Evolutionary conservation across 2,329 filamentous ascomycete genomes (phyloP), one percentile per base, ranked within the genome.

Genomic region (Xylariaceae sp.): DNA sequence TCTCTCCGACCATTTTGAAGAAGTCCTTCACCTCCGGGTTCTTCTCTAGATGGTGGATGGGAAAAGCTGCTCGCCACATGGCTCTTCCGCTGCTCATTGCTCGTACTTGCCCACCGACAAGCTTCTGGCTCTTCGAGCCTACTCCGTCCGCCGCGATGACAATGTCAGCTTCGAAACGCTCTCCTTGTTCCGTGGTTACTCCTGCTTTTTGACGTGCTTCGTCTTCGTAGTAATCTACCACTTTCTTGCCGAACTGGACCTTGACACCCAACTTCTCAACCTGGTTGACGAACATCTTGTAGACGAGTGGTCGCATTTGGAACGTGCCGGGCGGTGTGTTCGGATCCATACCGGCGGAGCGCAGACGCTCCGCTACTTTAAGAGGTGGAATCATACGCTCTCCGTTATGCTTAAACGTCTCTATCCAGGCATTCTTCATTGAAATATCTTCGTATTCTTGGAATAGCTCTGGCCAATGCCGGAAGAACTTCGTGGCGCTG

Each of bases 241-340:
- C 71, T 19, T 64, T 64, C 24, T 68, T 64, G 4, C 69, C 69
- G 24, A 75, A 66, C 34, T 72, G 56, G 24, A 76, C 71, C 7
- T 67, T 55, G 16, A 76, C 68, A 0, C 70, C 69, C 19, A 73
- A 55, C 42, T 62, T 66, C 50, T 72, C 63, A 18, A 75, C 67
- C 39, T 73, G 68, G 41, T 60, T 63, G 12, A 75, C 65, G 45
- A 76, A 74, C 72, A 77, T 78, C 53, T 68, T 67, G 59, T 77
- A 77, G 13, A 78, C 67, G 3, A 76, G 64, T 4, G 73, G 74
- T 12, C 73, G 69, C 69, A 78, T 75, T 53, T 77, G 74, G 54
- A 77, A 77, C 13, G 70, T 68, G 11, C 73, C 73, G 3, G 73
- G 73, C 1, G 73, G 72, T 1, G 70, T 75, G 46, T 68, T 66